Evolutionary conservation across 441 rosid genomes (phyloP).

Genomic region (Flueggea neowawraea): DNA sequence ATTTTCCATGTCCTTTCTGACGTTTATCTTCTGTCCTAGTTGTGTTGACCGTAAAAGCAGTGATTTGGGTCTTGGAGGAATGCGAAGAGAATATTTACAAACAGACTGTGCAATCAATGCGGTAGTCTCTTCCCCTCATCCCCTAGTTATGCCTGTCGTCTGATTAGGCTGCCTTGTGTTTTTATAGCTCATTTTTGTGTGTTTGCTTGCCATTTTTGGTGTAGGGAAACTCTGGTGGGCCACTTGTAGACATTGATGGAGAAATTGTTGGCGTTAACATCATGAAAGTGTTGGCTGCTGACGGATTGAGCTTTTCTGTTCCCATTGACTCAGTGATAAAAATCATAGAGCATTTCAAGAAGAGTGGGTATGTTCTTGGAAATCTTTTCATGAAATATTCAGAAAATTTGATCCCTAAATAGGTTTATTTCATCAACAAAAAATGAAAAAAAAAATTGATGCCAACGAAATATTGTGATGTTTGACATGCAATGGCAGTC

Average conservation of each 20-base stretch:
- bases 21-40: slow-evolving; percentile 25
- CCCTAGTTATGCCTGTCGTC: no score
- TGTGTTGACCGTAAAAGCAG: slow-evolving; percentile 96
- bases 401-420: no score
- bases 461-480: no score
- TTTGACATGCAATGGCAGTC: not conserved
- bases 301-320: slow-evolving; percentile 73
- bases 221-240: slow-evolving; percentile 96
- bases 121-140: slow-evolving; percentile 27
- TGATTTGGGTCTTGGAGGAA: slow-evolving; percentile 90
- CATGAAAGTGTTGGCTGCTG: slow-evolving; percentile 80
- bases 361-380: slow-evolving; percentile 59
- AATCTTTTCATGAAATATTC: no score
- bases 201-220: slow-evolving; percentile 3
- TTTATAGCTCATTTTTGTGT: no score
- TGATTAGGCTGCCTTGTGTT: slow-evolving; percentile 2
- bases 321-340: slow-evolving; percentile 75
- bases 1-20: not conserved
- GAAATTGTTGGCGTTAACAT: slow-evolving; percentile 85
- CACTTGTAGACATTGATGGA: slow-evolving; percentile 86
- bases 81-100: slow-evolving; percentile 79
- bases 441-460: no score
- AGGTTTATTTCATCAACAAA: no score
- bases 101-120: slow-evolving; percentile 84
- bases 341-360: slow-evolving; percentile 79